These are phyloP conservation scores for Mesembryanthemum crystallinum DNA, from an alignment of 148 eudicot species.

Conservation along the genomic window DNA sequence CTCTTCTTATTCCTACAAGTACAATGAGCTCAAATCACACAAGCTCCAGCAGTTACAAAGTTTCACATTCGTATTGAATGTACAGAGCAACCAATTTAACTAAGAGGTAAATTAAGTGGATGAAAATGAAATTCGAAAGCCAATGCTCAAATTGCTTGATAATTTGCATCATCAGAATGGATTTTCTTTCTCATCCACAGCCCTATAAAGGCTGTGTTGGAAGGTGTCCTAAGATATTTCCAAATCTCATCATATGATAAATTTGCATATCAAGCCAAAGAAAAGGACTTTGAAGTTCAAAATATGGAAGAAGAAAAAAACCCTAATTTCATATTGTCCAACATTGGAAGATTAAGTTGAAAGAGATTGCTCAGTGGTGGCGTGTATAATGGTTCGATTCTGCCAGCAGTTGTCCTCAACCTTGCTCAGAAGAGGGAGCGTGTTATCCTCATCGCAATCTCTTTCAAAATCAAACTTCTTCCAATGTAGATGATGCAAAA, in stretches of 20 bases:
- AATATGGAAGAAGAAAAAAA: too few relatives aligned
- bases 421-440: slow-evolving; percentile 47
- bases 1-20: too few relatives aligned
- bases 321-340: too few relatives aligned
- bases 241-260: slow-evolving; percentile 27
- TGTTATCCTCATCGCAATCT: slow-evolving; percentile 39
- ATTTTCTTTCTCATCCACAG: slow-evolving; percentile 34
- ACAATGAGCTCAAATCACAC: too few relatives aligned
- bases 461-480: background rate
- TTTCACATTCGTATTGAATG: too few relatives aligned
- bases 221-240: slow-evolving; percentile 40
- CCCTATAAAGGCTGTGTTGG: slow-evolving; percentile 6
- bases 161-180: slow-evolving; percentile 34
- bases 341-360: background rate
- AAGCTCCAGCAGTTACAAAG: too few relatives aligned
- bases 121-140: too few relatives aligned
- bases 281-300: too few relatives aligned
- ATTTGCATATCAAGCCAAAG: background rate
- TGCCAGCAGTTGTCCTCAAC: slow-evolving; percentile 42
- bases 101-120: too few relatives aligned
- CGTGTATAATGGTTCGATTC: slow-evolving; percentile 42
- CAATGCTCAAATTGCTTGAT: too few relatives aligned
- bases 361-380: slow-evolving; percentile 41
- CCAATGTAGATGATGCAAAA: too few relatives aligned
- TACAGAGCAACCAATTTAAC: too few relatives aligned